These are phyloP conservation scores for Saturnispora dispora DNA, from an alignment of 805 yeast genomes.

Conservation along the genomic window DNA sequence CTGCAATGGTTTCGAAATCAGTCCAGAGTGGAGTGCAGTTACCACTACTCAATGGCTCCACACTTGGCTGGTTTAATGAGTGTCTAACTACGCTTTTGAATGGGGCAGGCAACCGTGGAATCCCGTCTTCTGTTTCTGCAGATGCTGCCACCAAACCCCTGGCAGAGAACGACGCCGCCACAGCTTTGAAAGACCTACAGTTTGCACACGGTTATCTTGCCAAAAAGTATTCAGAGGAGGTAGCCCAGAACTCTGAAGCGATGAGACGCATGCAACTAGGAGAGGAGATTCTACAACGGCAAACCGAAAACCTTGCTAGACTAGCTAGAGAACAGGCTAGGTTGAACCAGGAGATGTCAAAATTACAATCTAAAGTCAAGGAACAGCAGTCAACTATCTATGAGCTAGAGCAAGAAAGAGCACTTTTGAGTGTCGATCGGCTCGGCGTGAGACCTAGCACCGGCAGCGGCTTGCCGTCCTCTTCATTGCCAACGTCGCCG, in stretches of 20 bases:
- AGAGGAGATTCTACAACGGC: conserved; percentile 30
- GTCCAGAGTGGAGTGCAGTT: conserved; percentile 34
- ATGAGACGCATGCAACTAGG: conserved; percentile 44
- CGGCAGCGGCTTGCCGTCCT: not conserved
- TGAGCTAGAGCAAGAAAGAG: conserved; percentile 32
- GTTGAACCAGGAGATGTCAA: conserved; percentile 24
- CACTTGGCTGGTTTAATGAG: conserved; percentile 24
- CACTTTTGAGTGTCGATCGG: not conserved
- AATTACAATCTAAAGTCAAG: conserved; percentile 26
- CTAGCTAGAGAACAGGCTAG: conserved; percentile 30
- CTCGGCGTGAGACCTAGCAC: not conserved
- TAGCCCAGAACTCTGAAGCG: conserved; percentile 41
- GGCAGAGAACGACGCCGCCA: conserved; percentile 13
- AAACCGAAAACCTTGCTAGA: conserved; percentile 29
- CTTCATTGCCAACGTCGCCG: not conserved
- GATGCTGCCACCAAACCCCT: not conserved
- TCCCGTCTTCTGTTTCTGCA: not conserved
- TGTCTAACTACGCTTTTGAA: conserved; percentile 18
- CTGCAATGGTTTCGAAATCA: conserved; percentile 39
- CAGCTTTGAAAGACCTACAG: conserved; percentile 60
- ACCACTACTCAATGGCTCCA: conserved; percentile 17
- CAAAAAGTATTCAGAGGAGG: conserved; percentile 59
- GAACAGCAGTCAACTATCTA: conserved; percentile 35
- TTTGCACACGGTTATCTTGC: conserved; percentile 63
- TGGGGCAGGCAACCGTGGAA: not conserved